Evolutionary conservation across 2,329 filamentous ascomycete species (phyloP), one percentile per base, ranked within the genome.

Genomic region (Chalaropsis thielavioides): DNA sequence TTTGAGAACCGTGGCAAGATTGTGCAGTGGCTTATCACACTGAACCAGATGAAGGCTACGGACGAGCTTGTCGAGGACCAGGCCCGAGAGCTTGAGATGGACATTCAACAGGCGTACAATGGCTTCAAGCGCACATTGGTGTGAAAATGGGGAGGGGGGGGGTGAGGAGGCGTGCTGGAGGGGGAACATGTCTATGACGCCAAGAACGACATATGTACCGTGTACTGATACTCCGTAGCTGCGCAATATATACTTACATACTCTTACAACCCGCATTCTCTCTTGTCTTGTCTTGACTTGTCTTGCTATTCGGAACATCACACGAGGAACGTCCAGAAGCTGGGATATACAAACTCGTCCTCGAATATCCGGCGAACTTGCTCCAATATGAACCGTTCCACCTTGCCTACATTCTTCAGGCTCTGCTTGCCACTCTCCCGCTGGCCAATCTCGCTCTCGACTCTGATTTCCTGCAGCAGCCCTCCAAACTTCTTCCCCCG

Each of bases 1-100:
- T 99, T 99, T 73, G 92, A 97, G 70, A 92, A 87, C 72, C 87
- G 95, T 69, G 91, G 89, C 70, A 97, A 97, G 81, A 97, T 99
- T 70, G 91, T 99, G 65, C 92, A 96, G 74, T 99, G 94, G 94
- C 81, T 99, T 69, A 99, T 99, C 71, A 88, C 90, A 6, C 79
- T 99, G 69, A 99, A 99, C 73, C 92, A 96, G 76, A 97, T 99
- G 94, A 90, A 90, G 72, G 94, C 92, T 8, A 91, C 90, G 0
- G 92, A 97, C 71, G 91, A 96, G 74, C 75, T 99, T 70, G 87
- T 83, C 70, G 89, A 95, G 71, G 86, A 92, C 66, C 90, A 96
- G 76, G 89, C 89, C 5, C 81, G 92, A 66, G 91, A 99, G 74
- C 78, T 97, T 70, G 88, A 94, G 69, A 84, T 96, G 74, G 92